These are phyloP conservation scores for Fabrea salina DNA, from an alignment of 169 alveolate genomes.

Conservation along the genomic window DNA sequence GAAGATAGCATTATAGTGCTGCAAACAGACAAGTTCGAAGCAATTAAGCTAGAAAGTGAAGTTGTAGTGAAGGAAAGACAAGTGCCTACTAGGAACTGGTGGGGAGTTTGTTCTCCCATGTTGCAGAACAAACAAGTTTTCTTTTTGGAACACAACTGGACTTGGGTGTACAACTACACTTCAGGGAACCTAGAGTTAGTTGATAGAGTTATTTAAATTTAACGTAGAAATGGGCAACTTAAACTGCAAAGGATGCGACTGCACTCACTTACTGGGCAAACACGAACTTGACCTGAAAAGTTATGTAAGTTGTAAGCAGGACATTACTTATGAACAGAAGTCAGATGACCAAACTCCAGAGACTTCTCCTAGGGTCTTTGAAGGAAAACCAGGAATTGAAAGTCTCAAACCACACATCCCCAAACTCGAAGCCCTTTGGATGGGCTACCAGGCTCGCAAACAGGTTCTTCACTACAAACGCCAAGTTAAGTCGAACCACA, in stretches of 20 bases:
- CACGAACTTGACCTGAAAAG: not conserved
- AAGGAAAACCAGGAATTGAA: not conserved
- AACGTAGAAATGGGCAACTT: slow-evolving; percentile 31
- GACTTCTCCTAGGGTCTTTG: not conserved
- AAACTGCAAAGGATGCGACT: slow-evolving; percentile 9
- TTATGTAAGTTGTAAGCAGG: not conserved
- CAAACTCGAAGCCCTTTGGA: not conserved
- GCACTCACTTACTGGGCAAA: not conserved
- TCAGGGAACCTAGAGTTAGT: no score
- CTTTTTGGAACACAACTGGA: no score
- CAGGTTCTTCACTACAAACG: not conserved
- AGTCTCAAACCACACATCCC: not conserved
- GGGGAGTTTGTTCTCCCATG: not conserved
- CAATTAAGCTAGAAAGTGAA: not conserved
- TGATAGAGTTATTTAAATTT: no score
- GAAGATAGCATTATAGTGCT: not conserved
- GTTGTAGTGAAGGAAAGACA: not conserved
- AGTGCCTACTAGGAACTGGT: not conserved
- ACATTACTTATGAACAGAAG: not conserved
- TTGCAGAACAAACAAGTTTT: not conserved
- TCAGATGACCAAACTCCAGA: not conserved
- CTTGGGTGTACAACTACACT: no score
- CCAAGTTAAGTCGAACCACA: not conserved
- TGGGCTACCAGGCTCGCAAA: not conserved
- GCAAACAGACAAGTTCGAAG: not conserved